These are phyloP conservation scores for Tolypocladium ovalisporum DNA, from an alignment of 2,329 filamentous ascomycete species.

Conservation along the genomic window DNA sequence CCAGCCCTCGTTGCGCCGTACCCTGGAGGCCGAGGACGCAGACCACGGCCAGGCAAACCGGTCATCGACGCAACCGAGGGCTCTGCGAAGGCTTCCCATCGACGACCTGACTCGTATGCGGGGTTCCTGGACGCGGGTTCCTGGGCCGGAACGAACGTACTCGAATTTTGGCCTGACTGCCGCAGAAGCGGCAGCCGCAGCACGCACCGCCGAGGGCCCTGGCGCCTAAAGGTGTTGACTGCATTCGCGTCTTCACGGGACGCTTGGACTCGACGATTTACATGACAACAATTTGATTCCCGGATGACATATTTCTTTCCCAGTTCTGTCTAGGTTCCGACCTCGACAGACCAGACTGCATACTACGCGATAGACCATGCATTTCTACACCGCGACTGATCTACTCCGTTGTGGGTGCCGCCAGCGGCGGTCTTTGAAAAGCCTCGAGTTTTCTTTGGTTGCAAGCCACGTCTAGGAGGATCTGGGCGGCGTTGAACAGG, in stretches of 20 bases:
- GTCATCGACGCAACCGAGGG: neutral
- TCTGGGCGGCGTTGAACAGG: neutral
- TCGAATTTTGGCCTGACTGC: slow-evolving; percentile 30
- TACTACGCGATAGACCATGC: neutral
- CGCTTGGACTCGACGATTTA: neutral
- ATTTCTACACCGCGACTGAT: neutral
- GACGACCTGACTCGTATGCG: neutral
- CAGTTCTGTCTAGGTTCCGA: neutral
- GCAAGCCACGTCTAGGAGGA: neutral
- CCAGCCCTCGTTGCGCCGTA: slow-evolving; percentile 38
- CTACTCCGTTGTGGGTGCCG: neutral
- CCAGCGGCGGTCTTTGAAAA: neutral
- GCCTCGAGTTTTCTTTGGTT: neutral
- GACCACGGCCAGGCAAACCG: neutral
- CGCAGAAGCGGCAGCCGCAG: slow-evolving; percentile 16
- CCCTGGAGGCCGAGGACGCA: slow-evolving; percentile 27
- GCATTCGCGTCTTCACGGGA: neutral
- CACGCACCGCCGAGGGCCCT: slow-evolving; percentile 10
- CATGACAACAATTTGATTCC: neutral
- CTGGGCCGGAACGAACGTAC: slow-evolving; percentile 11
- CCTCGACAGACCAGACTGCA: neutral
- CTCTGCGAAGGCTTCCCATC: neutral
- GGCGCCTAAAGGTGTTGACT: neutral
- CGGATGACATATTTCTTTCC: neutral
- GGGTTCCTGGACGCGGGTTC: neutral